A percentile compares a stretch with the other conserved stretches of the same genome.
Conservation (phyloP, 1,284 basidiomycete species). For the Ceratobasidium papillatum region DNA sequence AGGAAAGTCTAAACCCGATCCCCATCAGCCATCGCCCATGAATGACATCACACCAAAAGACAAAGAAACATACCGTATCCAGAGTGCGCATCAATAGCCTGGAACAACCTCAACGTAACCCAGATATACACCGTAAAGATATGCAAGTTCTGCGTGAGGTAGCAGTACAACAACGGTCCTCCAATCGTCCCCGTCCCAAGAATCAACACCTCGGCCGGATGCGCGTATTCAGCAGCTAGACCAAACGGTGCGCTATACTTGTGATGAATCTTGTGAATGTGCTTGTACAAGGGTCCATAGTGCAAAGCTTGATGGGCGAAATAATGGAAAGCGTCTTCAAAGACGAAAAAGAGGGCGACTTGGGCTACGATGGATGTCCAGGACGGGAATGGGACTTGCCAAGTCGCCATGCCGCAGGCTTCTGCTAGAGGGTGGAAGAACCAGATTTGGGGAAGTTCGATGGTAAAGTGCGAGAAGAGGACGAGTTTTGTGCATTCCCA, state of each 20-base stretch:
- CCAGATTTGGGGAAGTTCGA: slow-evolving; percentile 96
- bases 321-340: slow-evolving; percentile 95
- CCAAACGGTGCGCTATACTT: slow-evolving; percentile 98
- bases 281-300: slow-evolving; percentile 91
- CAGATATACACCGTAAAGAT: slow-evolving; percentile 94
- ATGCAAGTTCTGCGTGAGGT: slow-evolving; percentile 77
- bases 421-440: slow-evolving; percentile 96
- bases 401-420: slow-evolving; percentile 88
- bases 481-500: slow-evolving; percentile 98
- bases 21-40: neutral
- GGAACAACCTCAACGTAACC: slow-evolving; percentile 94
- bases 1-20: slow-evolving; percentile 77
- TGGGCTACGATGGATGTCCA: slow-evolving; percentile 78
- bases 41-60: neutral
- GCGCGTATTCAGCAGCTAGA: slow-evolving; percentile 96
- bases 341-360: slow-evolving; percentile 91
- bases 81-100: slow-evolving; percentile 96
- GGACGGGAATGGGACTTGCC: slow-evolving; percentile 90
- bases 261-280: slow-evolving; percentile 98
- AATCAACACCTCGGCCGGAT: slow-evolving; percentile 93
- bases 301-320: slow-evolving; percentile 91
- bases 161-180: slow-evolving; percentile 88
- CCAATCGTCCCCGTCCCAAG: slow-evolving; percentile 84
- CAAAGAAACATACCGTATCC: slow-evolving; percentile 76
- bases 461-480: slow-evolving; percentile 94